Conservation (phyloP, 257 asterid genomes). For the Solanum infundibuliforme region DNA sequence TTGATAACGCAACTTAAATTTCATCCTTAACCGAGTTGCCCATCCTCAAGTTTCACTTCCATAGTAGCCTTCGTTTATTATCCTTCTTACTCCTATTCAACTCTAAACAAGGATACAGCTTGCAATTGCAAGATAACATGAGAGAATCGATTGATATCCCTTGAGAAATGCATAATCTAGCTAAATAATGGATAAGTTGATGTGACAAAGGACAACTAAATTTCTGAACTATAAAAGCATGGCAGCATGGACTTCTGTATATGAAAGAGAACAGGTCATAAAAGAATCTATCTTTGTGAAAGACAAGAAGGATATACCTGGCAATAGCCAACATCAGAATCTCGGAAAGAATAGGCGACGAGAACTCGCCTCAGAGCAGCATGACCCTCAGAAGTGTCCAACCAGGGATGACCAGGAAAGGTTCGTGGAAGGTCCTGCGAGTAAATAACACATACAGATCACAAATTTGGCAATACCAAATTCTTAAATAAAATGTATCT, state of each 20-base stretch:
- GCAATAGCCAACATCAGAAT: conserved; percentile 97
- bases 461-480: neutral
- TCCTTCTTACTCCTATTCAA: neutral
- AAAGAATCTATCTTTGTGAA: neutral
- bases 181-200: neutral
- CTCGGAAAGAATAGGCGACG: conserved; percentile 92
- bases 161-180: neutral
- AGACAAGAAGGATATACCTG: conserved; percentile 39
- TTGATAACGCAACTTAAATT: neutral
- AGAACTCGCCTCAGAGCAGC: conserved; percentile 95
- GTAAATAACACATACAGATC: neutral
- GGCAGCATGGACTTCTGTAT: neutral
- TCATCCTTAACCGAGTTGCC: neutral
- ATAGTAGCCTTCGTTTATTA: neutral
- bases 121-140: neutral
- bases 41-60: neutral
- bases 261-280: neutral
- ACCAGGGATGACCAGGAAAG: conserved; percentile 98
- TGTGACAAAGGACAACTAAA: neutral
- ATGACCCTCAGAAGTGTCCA: conserved; percentile 91
- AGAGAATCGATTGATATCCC: neutral
- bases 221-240: neutral
- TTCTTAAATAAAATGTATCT: neutral
- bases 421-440: conserved; percentile 94
- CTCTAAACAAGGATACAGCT: neutral